A percentile compares a stretch with the other conserved stretches of the same genome.
Evolutionary conservation across 495 filamentous ascomycete species (phyloP).

Genomic region (Endocarpon pusillum): DNA sequence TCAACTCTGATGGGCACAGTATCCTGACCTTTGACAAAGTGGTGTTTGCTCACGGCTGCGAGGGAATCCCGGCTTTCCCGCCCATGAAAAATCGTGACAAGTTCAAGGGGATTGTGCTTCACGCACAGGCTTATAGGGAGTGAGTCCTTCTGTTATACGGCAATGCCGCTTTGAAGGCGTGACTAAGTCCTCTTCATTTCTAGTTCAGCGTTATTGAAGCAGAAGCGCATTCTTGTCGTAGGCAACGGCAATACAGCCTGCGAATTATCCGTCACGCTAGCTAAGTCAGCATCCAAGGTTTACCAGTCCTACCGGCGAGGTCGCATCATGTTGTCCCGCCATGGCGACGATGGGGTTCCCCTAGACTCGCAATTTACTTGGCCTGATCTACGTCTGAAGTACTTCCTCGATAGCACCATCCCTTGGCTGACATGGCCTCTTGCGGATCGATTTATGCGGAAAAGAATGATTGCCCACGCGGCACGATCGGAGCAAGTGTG

Average conservation of each 20-base stretch:
- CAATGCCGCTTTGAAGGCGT: no score
- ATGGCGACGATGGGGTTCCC: no score
- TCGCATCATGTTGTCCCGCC: constrained; percentile 5
- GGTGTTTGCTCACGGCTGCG: constrained; percentile 16
- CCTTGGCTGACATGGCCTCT: background rate
- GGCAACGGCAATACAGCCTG: constrained; percentile 10
- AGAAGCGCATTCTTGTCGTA: no score
- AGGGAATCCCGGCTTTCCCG: constrained; percentile 11
- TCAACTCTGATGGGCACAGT: constrained; percentile 8
- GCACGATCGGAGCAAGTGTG: background rate
- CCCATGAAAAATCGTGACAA: constrained; percentile 6
- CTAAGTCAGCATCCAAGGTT: constrained; percentile 13
- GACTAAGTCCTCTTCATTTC: no score
- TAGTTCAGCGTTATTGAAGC: no score
- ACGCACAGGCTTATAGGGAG: constrained; percentile 12
- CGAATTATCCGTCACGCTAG: constrained; percentile 13
- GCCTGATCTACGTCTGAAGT: no score
- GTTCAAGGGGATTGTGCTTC: constrained; percentile 14
- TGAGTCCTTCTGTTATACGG: no score
- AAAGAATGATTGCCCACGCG: background rate
- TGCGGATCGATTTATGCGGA: background rate
- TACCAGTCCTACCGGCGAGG: constrained; percentile 19
- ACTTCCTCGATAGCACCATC: background rate
- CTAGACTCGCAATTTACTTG: no score
- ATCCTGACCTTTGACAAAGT: constrained; percentile 15